These are phyloP conservation scores for Neocucurbitaria cava DNA, from an alignment of 2,329 filamentous ascomycete species.

Conservation along the genomic window DNA sequence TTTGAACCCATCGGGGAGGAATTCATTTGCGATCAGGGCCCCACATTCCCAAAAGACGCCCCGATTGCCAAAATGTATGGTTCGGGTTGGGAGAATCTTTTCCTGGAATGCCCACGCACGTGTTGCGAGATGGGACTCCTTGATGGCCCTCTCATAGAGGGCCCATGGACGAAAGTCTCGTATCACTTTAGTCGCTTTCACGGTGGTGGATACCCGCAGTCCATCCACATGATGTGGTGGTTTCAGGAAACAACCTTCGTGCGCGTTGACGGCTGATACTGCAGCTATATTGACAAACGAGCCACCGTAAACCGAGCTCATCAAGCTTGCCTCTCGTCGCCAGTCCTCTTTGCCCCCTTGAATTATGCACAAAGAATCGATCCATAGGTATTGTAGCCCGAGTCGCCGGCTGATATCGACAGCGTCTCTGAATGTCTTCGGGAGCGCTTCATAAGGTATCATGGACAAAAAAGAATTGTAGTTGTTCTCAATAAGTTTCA, in stretches of 20 bases:
- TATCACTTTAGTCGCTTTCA: not conserved
- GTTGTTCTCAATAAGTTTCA: not conserved
- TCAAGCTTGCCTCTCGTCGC: not conserved
- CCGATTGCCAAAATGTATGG: slow-evolving; percentile 2
- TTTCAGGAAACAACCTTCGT: slow-evolving; percentile 3
- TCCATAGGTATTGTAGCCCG: not conserved
- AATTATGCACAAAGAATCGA: not conserved
- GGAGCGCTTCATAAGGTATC: not conserved
- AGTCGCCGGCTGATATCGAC: not conserved
- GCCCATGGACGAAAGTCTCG: not conserved
- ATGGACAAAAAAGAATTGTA: not conserved
- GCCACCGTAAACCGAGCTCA: slow-evolving; percentile 4
- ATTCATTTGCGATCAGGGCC: not conserved
- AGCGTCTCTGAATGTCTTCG: not conserved
- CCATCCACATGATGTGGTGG: not conserved
- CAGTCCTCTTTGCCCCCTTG: slow-evolving; percentile 1
- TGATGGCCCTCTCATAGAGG: not conserved
- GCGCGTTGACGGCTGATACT: not conserved
- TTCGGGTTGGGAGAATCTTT: slow-evolving; percentile 4
- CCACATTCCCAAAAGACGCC: slow-evolving; percentile 4
- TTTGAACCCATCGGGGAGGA: slow-evolving; percentile 1
- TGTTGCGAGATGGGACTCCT: not conserved
- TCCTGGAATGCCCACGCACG: slow-evolving; percentile 9
- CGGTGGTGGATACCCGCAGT: not conserved
- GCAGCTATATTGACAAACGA: slow-evolving; percentile 7